Evolutionary conservation across 805 yeast genomes (phyloP).

Genomic region (Candida sithepensis): DNA sequence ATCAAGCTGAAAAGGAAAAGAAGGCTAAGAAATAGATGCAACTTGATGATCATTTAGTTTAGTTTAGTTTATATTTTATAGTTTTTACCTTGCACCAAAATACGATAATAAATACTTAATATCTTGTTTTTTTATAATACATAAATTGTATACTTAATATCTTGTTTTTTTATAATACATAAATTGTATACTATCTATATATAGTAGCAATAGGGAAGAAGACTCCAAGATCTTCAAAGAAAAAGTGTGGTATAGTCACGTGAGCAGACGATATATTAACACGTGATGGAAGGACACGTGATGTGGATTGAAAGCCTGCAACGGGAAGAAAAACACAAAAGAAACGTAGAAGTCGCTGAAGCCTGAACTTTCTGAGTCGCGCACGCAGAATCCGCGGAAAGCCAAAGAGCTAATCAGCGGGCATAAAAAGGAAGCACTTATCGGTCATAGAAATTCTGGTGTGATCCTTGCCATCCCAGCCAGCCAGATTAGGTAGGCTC

Average conservation of each 20-base stretch:
- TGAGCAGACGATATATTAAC: no score
- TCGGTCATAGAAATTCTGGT: background rate
- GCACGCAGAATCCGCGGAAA: background rate
- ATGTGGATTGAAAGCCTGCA: no score
- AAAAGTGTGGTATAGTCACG: no score
- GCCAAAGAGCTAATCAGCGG: background rate
- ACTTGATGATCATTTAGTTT: background rate
- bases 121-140: slow-evolving; percentile 1
- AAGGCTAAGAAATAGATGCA: slow-evolving; percentile 39
- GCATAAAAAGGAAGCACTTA: background rate
- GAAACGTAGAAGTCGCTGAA: background rate
- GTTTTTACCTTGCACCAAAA: slow-evolving; percentile 1
- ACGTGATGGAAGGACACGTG: background rate
- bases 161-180: no score
- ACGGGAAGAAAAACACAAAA: no score
- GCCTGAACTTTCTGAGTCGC: background rate
- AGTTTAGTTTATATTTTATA: background rate
- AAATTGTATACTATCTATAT: no score
- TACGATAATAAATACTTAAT: background rate
- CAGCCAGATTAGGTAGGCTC: background rate
- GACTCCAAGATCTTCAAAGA: no score
- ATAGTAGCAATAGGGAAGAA: no score
- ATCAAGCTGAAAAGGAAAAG: slow-evolving; percentile 86
- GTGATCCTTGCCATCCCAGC: background rate
- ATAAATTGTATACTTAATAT: no score